phyloP scores from a whole-genome alignment of 495 filamentous ascomycete genomes.

The Penicillium silybi region DNA sequence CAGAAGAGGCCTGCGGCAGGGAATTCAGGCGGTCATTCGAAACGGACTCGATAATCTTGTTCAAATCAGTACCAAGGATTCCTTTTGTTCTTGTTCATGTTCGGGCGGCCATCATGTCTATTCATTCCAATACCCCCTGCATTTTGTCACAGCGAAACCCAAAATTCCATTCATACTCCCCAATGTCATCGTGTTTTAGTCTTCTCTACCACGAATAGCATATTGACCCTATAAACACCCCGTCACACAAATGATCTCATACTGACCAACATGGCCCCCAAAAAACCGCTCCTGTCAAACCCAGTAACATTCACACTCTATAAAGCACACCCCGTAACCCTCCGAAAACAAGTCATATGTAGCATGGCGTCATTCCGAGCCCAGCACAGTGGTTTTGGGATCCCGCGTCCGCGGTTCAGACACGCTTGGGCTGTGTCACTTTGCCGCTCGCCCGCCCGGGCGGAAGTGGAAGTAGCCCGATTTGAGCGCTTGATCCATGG shows the following conservation, averaged over 20 bases:
- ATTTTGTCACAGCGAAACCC: neutral
- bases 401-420: constrained; percentile 14
- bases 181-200: neutral
- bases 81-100: constrained; percentile 9
- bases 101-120: constrained; percentile 23
- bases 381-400: constrained; percentile 17
- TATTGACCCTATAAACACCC: neutral
- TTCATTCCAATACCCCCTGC: constrained; percentile 29
- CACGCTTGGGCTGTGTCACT: constrained; percentile 14
- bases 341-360: constrained; percentile 1
- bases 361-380: constrained; percentile 20
- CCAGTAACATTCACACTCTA: no score
- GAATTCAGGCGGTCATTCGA: constrained; percentile 25
- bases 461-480: constrained; percentile 14
- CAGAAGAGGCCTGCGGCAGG: constrained; percentile 37
- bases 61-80: neutral
- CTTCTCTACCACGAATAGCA: neutral
- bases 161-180: neutral
- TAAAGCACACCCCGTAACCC: no score
- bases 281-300: no score
- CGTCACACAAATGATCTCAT: neutral
- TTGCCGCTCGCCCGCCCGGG: no score
- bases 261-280: no score
- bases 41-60: constrained; percentile 30
- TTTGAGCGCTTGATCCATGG: constrained; percentile 13